These are phyloP conservation scores for Pichia ethanolica DNA, from an alignment of 805 yeast species.

Conservation along the genomic window DNA sequence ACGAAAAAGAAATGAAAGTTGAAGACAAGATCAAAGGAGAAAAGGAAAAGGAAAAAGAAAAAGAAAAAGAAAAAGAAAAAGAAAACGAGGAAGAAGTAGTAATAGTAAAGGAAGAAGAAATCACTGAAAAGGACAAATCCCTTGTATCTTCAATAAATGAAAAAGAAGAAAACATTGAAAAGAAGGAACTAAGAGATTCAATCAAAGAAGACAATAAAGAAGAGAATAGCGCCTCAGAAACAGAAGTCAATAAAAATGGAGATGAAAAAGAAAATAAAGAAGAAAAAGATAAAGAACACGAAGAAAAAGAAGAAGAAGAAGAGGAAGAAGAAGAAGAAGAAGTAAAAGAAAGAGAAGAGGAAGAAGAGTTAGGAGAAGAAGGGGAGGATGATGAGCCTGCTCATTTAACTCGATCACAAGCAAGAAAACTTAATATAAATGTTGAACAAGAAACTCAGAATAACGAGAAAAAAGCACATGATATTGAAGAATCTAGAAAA, in stretches of 20 bases:
- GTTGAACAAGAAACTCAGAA: conserved; percentile 7
- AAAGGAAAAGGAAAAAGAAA: neutral
- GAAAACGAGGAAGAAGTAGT: too few relatives aligned
- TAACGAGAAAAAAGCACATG: conserved; percentile 4
- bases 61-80: too few relatives aligned
- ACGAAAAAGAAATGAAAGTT: neutral
- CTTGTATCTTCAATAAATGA: too few relatives aligned
- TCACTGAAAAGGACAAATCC: neutral
- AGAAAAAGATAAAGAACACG: neutral
- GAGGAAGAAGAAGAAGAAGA: neutral
- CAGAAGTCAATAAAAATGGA: neutral
- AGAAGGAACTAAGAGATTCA: neutral
- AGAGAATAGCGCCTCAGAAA: neutral
- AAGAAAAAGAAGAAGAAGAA: neutral
- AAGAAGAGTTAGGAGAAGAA: neutral
- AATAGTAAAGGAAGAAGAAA: neutral
- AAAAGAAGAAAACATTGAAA: too few relatives aligned
- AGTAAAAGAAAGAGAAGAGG: neutral
- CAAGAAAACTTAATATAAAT: conserved; percentile 3
- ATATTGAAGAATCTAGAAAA: conserved; percentile 4
- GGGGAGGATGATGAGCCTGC: conserved; percentile 9
- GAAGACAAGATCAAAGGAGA: neutral
- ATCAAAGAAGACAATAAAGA: neutral
- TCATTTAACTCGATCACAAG: conserved; percentile 8
- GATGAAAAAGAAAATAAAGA: neutral